Conservation (phyloP, 2,329 filamentous ascomycete species). For the Aspergillus fumigatus region DNA sequence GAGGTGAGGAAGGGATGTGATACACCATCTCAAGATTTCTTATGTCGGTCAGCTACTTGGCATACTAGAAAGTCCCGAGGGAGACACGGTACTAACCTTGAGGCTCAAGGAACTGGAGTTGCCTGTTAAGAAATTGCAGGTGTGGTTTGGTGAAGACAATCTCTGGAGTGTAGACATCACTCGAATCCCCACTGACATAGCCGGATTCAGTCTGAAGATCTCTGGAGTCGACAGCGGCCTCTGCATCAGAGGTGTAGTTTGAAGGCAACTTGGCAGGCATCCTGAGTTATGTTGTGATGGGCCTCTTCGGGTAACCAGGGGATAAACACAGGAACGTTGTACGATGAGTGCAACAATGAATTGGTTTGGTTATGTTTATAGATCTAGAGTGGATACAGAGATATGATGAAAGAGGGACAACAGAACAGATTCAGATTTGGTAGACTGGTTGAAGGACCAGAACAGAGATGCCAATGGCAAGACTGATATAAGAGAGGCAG, state of each 20-base stretch:
- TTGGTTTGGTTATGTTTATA: neutral
- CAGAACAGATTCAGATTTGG: conserved; percentile 1
- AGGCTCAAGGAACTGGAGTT: conserved; percentile 81
- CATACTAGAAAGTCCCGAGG: conserved; percentile 6
- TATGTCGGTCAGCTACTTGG: conserved; percentile 21
- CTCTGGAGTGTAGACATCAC: conserved; percentile 61
- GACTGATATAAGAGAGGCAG: conserved; percentile 24
- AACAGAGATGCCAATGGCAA: conserved; percentile 16
- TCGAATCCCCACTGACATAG: conserved; percentile 62
- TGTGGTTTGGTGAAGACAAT: conserved; percentile 84
- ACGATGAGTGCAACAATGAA: neutral
- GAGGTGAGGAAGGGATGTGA: conserved; percentile 81
- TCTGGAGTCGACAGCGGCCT: conserved; percentile 28
- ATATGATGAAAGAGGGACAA: conserved; percentile 5
- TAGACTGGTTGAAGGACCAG: conserved; percentile 12
- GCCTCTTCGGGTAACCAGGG: neutral
- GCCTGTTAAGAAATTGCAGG: conserved; percentile 83
- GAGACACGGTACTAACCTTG: conserved; percentile 49
- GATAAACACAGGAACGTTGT: conserved; percentile 6
- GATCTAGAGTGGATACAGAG: conserved; percentile 4
- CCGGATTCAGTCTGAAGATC: conserved; percentile 80
- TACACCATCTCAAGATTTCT: conserved; percentile 90
- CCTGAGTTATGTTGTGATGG: conserved; percentile 12
- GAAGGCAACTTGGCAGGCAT: conserved; percentile 38
- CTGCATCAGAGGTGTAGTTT: conserved; percentile 34